Evolutionary conservation across 257 asterid species (phyloP).

Genomic region (Coffea eugenioides): DNA sequence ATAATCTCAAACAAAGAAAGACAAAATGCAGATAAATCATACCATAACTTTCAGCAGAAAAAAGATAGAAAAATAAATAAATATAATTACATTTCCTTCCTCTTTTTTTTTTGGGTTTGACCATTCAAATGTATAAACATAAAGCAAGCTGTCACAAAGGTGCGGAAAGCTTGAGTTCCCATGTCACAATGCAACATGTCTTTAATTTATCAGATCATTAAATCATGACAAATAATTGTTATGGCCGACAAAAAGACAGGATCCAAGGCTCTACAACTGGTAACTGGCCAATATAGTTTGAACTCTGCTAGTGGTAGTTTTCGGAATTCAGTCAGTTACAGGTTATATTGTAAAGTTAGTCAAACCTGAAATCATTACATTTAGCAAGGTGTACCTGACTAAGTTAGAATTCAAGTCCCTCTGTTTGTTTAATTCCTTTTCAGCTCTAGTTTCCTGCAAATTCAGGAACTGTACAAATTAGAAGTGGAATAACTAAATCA

Average conservation of each 20-base stretch:
- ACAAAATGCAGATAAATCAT: too few relatives aligned
- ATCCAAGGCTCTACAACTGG: neutral
- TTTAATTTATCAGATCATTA: neutral
- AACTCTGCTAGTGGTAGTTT: neutral
- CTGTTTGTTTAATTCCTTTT: constrained; percentile 40
- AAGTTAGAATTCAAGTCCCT: constrained; percentile 45
- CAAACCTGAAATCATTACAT: neutral
- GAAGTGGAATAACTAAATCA: neutral
- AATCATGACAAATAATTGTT: neutral
- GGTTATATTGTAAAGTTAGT: neutral
- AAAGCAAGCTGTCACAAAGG: neutral
- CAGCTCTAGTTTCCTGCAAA: constrained; percentile 41
- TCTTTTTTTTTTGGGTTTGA: neutral
- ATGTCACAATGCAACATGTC: neutral
- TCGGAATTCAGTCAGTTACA: neutral
- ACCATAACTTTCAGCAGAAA: neutral
- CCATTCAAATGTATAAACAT: neutral
- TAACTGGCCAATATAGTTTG: neutral
- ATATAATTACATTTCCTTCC: neutral
- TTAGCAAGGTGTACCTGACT: constrained; percentile 35
- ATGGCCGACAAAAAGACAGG: neutral
- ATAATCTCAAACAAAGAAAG: too few relatives aligned
- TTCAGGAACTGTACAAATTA: constrained; percentile 12
- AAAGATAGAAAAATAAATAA: neutral
- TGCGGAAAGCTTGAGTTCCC: neutral